These are phyloP conservation scores for Mimosa pudica DNA, from an alignment of 306 rosid species.

Conservation along the genomic window DNA sequence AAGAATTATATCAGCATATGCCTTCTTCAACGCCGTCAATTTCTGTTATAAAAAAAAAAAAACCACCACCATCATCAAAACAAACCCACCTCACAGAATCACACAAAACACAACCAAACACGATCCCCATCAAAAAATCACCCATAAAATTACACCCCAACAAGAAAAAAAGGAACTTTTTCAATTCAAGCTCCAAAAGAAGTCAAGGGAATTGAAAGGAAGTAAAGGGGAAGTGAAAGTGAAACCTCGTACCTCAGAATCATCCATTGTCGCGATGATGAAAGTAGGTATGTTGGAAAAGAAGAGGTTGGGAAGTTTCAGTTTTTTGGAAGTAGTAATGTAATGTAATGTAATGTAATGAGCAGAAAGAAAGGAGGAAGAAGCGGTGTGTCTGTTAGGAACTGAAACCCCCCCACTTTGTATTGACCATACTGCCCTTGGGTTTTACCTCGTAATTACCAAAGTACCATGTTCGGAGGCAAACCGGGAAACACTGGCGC, in stretches of 20 bases:
- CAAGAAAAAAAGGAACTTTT: neutral
- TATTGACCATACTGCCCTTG: slow-evolving; percentile 45
- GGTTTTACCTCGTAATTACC: slow-evolving; percentile 12
- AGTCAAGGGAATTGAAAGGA: neutral
- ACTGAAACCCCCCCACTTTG: slow-evolving; percentile 31
- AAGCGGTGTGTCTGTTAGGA: slow-evolving; percentile 72
- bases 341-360: too few species aligned
- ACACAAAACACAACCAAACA: slow-evolving; percentile 3
- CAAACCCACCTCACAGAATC: slow-evolving; percentile 3
- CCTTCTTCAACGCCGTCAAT: slow-evolving; percentile 82
- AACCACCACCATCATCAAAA: slow-evolving; percentile 21
- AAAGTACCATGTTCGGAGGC: slow-evolving; percentile 40
- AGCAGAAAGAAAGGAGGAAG: slow-evolving; percentile 32
- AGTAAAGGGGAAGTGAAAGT: neutral
- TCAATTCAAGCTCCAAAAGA: slow-evolving; percentile 3
- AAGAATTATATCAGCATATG: slow-evolving; percentile 77
- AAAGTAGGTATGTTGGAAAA: neutral
- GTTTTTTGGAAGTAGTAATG: slow-evolving; percentile 30
- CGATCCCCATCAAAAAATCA: slow-evolving; percentile 20
- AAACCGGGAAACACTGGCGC: slow-evolving; percentile 38
- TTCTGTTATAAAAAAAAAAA: slow-evolving; percentile 52
- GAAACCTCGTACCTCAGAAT: slow-evolving; percentile 45
- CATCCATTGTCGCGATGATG: slow-evolving; percentile 35
- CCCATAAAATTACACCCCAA: neutral
- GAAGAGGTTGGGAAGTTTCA: slow-evolving; percentile 36